Conservation (phyloP, 768 basidiomycete species). For the Lactarius deliciosus region DNA sequence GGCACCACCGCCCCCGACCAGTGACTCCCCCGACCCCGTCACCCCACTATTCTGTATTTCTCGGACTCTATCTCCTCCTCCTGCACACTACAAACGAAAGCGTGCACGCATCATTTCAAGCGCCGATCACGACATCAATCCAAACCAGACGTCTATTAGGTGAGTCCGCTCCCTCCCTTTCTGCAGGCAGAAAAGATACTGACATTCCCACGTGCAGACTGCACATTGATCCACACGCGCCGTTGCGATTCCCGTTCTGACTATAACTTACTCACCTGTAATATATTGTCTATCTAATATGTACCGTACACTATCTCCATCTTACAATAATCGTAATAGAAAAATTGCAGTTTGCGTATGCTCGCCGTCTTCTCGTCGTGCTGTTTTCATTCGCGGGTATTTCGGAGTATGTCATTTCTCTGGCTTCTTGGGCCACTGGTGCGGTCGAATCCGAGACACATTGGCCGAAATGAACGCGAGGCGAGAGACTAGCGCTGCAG, state of each 20-base stretch:
- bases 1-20: background rate
- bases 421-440: background rate
- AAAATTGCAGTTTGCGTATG: background rate
- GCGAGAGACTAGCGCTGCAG: background rate
- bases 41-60: conserved; percentile 2
- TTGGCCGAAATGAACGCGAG: conserved; percentile 1
- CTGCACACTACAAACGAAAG: conserved; percentile 23
- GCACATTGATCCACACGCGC: background rate
- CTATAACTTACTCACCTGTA: background rate
- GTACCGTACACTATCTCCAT: conserved; percentile 8
- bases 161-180: conserved; percentile 7
- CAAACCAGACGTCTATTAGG: conserved; percentile 16
- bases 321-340: conserved; percentile 10
- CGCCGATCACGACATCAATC: conserved; percentile 15
- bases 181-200: background rate
- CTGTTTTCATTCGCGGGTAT: conserved; percentile 2
- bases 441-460: background rate
- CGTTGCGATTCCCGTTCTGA: conserved; percentile 22
- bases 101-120: conserved; percentile 20
- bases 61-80: conserved; percentile 17
- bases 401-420: background rate
- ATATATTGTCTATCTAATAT: conserved; percentile 18
- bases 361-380: background rate
- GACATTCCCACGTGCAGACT: conserved; percentile 10
- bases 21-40: background rate